Base-by-base conservation (phyloP, 1,139 yeast genomes). In the Sugiyamaella castrensis region DNA sequence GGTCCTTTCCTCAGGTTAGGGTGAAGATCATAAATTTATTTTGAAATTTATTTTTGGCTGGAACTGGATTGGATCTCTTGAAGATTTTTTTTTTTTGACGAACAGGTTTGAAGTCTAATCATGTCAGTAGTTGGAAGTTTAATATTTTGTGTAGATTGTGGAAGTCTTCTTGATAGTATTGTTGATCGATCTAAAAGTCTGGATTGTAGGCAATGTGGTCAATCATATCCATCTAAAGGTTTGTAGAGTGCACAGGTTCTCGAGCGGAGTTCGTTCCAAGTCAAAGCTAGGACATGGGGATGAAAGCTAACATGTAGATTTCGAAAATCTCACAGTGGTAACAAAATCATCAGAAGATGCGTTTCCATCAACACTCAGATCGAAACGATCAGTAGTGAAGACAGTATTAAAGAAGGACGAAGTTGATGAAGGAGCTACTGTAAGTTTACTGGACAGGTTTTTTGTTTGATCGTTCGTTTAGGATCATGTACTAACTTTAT, bases 71-170 rank as follows among this genome's bases (percentile, higher is more conserved):
- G 3, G 24, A 19, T 19, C 24, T 19, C 24, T 19, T 19, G 24
- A 19, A 19, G n/a, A n/a, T n/a, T n/a, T n/a, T n/a, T n/a, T n/a
- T n/a, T n/a, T n/a, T n/a, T n/a, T n/a, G n/a, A n/a, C n/a, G n/a
- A n/a, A n/a, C n/a, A n/a, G n/a, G n/a, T n/a, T n/a, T n/a, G n/a
- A n/a, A n/a, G n/a, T n/a, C n/a, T n/a, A n/a, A 12, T 15, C 40
- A 89, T 92, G 98, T 87, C 96, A 51, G 96, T 83, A 30, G 96
- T 92, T 41, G 98, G 98, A 26, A 86, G 96, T 47, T 80, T 92
- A 63, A 91, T 92, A 57, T 92, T 92, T 70, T 92, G 98, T 67
- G 77, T 82, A n/a, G 87, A 82, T 61, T 92, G 98, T 68, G 98
- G 98, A 62, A 87, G 86, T 64, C 76, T 92, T 52, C 75, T 92